Percentiles rank a stretch among this genome's conserved stretches.
Conservation (phyloP, 2,329 filamentous ascomycete genomes). For the Sporothrix globosa region DNA sequence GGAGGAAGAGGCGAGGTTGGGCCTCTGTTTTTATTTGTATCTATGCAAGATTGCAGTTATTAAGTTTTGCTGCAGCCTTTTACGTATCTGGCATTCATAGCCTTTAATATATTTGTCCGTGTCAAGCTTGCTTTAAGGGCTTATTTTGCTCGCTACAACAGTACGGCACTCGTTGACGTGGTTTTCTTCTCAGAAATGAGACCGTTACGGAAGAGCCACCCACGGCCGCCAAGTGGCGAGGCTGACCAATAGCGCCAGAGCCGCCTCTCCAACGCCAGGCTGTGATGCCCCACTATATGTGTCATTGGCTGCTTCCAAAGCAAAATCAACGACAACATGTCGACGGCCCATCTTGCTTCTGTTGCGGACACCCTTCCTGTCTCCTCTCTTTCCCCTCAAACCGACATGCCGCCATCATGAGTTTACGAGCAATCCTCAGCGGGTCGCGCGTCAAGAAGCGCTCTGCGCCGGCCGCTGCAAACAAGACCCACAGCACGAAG, state of each 20-base stretch:
- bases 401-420: slow-evolving; percentile 34
- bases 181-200: no score
- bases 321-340: not conserved
- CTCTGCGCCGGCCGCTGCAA: slow-evolving; percentile 6
- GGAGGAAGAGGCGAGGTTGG: not conserved
- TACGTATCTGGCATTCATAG: not conserved
- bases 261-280: not conserved
- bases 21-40: not conserved
- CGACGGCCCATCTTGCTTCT: not conserved
- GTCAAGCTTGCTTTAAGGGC: not conserved
- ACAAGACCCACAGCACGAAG: slow-evolving; percentile 11
- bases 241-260: slow-evolving; percentile 23
- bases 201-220: no score
- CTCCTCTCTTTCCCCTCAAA: not conserved
- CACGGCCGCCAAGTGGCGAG: slow-evolving; percentile 1
- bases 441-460: slow-evolving; percentile 37
- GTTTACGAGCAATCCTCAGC: slow-evolving; percentile 37
- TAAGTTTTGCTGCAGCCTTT: not conserved
- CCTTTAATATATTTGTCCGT: slow-evolving; percentile 14
- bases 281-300: not conserved
- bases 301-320: slow-evolving; percentile 16
- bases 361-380: not conserved
- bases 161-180: not conserved
- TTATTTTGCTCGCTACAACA: not conserved
- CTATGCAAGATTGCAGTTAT: not conserved